Conservation (phyloP, 2,329 filamentous ascomycete species). For the Cyphellophora attinorum region DNA sequence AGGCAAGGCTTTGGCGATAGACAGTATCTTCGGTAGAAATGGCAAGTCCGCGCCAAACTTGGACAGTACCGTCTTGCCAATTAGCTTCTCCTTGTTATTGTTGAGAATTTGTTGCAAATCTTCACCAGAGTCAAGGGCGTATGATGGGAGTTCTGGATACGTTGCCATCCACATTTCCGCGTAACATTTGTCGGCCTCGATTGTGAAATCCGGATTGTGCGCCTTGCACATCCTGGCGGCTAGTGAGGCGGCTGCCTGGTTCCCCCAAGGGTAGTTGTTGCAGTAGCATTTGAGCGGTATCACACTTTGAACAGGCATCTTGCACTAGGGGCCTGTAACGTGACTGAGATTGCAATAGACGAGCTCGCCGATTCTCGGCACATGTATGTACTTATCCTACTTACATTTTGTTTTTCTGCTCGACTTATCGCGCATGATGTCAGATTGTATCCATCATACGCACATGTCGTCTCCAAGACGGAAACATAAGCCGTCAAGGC, state of each 20-base stretch:
- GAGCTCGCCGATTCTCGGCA: too few relatives aligned
- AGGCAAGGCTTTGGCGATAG: constrained; percentile 64
- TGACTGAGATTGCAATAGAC: too few relatives aligned
- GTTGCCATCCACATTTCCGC: constrained; percentile 70
- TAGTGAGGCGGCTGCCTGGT: constrained; percentile 54
- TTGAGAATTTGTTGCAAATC: constrained; percentile 56
- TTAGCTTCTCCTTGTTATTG: constrained; percentile 49
- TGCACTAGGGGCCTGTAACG: too few relatives aligned
- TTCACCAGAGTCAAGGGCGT: constrained; percentile 53
- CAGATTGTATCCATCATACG: too few relatives aligned
- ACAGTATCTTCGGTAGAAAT: constrained; percentile 67
- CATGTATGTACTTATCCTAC: too few relatives aligned
- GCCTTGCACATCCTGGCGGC: constrained; percentile 59
- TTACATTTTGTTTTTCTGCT: too few relatives aligned
- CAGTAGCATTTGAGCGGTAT: constrained; percentile 22
- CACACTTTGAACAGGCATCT: too few relatives aligned
- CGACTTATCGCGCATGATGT: too few relatives aligned
- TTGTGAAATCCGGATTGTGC: constrained; percentile 51
- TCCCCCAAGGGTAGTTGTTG: constrained; percentile 60
- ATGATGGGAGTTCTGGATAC: constrained; percentile 61
- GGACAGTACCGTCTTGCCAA: constrained; percentile 52
- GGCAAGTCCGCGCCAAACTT: constrained; percentile 59
- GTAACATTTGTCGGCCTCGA: constrained; percentile 56
- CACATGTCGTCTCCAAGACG: too few relatives aligned
- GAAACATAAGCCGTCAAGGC: too few relatives aligned